phyloP scores from a whole-genome alignment of 2,329 filamentous ascomycete species.

The Venturia nashicola region DNA sequence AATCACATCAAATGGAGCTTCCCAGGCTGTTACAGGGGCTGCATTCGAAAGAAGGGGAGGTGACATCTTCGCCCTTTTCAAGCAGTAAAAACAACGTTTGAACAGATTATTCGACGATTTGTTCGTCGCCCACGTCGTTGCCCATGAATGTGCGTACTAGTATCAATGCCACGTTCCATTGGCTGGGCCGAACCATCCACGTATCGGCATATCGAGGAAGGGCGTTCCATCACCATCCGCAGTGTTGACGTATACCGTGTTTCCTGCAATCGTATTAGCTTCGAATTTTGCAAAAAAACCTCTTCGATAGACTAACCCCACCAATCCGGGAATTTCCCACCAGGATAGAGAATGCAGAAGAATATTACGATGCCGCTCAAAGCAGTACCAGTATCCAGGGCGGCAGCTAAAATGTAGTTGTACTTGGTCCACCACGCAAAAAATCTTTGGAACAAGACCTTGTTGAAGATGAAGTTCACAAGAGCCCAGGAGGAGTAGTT shows the following conservation, averaged over 20 bases:
- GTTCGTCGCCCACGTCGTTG: not conserved
- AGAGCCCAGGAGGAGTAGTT: constrained; percentile 16
- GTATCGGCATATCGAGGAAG: not conserved
- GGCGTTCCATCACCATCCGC: not conserved
- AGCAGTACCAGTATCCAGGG: constrained; percentile 17
- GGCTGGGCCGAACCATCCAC: not conserved
- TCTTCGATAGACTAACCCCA: constrained; percentile 10
- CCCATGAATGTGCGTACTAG: not conserved
- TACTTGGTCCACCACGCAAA: constrained; percentile 17
- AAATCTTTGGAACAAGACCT: constrained; percentile 14
- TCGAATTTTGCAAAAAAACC: not conserved
- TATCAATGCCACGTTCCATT: constrained; percentile 6
- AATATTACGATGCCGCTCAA: constrained; percentile 17
- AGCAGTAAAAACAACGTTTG: no score
- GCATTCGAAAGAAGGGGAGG: no score
- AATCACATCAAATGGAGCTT: no score
- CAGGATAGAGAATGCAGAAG: constrained; percentile 16
- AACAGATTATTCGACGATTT: not conserved
- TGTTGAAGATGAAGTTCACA: constrained; percentile 17
- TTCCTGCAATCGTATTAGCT: not conserved
- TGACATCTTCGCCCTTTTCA: no score
- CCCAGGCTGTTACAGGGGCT: no score
- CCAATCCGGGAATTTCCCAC: constrained; percentile 13
- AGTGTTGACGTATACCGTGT: not conserved
- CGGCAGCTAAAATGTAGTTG: constrained; percentile 13